phyloP scores from a whole-genome alignment of 179 eudicot species.

The Drosera spatulata region DNA sequence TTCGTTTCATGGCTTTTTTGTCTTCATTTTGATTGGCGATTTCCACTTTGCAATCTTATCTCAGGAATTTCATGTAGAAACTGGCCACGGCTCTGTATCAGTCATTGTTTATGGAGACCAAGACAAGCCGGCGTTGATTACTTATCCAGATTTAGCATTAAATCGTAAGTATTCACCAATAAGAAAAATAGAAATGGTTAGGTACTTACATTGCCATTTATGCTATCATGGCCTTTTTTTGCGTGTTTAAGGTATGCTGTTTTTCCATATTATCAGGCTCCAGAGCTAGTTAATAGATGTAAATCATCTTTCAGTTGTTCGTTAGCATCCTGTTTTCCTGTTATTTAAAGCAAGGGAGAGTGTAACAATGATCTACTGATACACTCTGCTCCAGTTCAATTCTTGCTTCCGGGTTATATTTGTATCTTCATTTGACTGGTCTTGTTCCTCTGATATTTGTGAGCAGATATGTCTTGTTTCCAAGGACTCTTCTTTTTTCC shows the following conservation, averaged over 20 bases:
- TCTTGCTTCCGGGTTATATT: too few species aligned
- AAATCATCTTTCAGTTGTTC: too few species aligned
- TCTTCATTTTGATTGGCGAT: background rate
- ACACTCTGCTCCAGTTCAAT: too few species aligned
- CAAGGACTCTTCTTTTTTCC: slow-evolving; percentile 98
- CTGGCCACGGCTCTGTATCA: slow-evolving; percentile 75
- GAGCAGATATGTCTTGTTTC: slow-evolving; percentile 92
- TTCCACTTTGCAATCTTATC: slow-evolving; percentile 5
- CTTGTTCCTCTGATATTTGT: background rate
- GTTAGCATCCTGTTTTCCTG: too few species aligned
- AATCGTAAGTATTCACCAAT: slow-evolving; percentile 51
- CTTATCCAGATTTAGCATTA: slow-evolving; percentile 97
- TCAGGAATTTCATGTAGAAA: slow-evolving; percentile 82
- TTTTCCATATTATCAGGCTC: too few species aligned
- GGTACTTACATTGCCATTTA: background rate
- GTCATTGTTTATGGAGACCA: slow-evolving; percentile 95
- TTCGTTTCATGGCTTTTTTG: background rate
- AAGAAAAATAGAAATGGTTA: background rate
- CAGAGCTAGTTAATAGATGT: too few species aligned
- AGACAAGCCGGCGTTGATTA: slow-evolving; percentile 85
- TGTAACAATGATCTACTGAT: too few species aligned
- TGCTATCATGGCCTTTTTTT: background rate
- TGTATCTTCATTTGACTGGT: background rate
- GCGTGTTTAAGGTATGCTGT: too few species aligned
- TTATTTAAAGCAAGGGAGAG: too few species aligned